These are phyloP conservation scores for Jamesozyma spencerorum DNA, from an alignment of 805 yeast species.

Conservation along the genomic window DNA sequence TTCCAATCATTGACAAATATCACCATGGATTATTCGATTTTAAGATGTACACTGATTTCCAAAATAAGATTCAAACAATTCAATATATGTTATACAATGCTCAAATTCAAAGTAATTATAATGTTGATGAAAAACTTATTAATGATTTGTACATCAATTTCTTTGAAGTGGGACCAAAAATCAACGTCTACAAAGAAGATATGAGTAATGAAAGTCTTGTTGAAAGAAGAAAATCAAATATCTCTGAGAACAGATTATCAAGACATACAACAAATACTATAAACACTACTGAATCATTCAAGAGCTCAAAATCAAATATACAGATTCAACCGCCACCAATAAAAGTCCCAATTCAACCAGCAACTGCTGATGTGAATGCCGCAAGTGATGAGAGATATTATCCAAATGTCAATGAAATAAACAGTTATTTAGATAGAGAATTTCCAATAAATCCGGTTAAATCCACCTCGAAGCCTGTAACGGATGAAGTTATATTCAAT, in stretches of 20 bases:
- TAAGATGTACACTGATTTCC: slow-evolving; percentile 46
- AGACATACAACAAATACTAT: slow-evolving; percentile 3
- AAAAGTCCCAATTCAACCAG: background rate
- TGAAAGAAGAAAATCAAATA: slow-evolving; percentile 6
- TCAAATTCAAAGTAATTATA: slow-evolving; percentile 14
- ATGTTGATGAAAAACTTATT: slow-evolving; percentile 7
- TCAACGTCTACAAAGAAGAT: background rate
- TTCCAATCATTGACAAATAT: slow-evolving; percentile 38
- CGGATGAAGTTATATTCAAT: background rate
- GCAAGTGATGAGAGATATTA: slow-evolving; percentile 1
- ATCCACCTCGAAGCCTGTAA: background rate
- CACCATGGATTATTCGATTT: slow-evolving; percentile 47
- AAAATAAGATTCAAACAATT: slow-evolving; percentile 25
- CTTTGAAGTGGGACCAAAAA: slow-evolving; percentile 26
- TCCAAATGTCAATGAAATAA: slow-evolving; percentile 1
- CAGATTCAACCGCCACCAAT: background rate
- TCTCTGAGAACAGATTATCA: slow-evolving; percentile 6
- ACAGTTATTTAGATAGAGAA: background rate
- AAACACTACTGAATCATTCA: slow-evolving; percentile 1
- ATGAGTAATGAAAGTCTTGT: background rate
- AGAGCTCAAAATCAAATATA: background rate
- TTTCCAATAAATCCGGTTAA: background rate
- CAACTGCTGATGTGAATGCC: background rate
- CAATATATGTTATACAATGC: slow-evolving; percentile 22
- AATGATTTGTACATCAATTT: slow-evolving; percentile 16